Evolutionary conservation across 2,329 filamentous ascomycete species (phyloP).

Genomic region (Venturiaceae sp.): DNA sequence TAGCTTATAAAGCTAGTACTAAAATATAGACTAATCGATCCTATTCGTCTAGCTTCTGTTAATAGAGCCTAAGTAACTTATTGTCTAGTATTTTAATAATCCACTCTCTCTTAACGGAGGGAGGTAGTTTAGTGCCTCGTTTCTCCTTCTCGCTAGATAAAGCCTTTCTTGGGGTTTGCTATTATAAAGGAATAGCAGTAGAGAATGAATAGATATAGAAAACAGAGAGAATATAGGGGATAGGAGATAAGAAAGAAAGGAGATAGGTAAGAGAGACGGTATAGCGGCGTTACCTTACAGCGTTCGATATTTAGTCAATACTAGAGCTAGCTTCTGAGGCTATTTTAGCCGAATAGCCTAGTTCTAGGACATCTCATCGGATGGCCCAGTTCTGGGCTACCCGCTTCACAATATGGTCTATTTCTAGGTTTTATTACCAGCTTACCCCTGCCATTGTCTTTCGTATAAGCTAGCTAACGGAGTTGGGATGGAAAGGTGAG

Average conservation of each 20-base stretch:
- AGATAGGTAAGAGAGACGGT: conserved; percentile 9
- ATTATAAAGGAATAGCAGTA: conserved; percentile 9
- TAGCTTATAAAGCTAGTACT: too few species aligned
- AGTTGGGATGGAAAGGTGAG: too few species aligned
- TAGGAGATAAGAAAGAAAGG: conserved; percentile 1
- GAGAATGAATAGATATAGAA: conserved; percentile 5
- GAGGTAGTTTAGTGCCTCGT: conserved; percentile 8
- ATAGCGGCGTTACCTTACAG: neutral
- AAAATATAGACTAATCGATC: too few species aligned
- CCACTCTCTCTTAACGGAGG: conserved; percentile 8
- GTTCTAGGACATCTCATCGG: too few species aligned
- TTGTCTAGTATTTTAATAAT: conserved; percentile 9
- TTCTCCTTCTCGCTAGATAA: conserved; percentile 10
- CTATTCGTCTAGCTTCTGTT: too few species aligned
- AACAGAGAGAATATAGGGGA: conserved; percentile 8
- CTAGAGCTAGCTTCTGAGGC: neutral
- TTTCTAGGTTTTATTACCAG: too few species aligned
- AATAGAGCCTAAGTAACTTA: conserved; percentile 8
- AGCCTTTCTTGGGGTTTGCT: conserved; percentile 10
- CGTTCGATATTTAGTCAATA: neutral
- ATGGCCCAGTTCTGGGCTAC: too few species aligned
- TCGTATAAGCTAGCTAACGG: too few species aligned
- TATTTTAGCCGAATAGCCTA: neutral
- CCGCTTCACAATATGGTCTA: too few species aligned
- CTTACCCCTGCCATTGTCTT: too few species aligned